These are phyloP conservation scores for Pouteria campechiana DNA, from an alignment of 179 eudicot species.

Conservation along the genomic window DNA sequence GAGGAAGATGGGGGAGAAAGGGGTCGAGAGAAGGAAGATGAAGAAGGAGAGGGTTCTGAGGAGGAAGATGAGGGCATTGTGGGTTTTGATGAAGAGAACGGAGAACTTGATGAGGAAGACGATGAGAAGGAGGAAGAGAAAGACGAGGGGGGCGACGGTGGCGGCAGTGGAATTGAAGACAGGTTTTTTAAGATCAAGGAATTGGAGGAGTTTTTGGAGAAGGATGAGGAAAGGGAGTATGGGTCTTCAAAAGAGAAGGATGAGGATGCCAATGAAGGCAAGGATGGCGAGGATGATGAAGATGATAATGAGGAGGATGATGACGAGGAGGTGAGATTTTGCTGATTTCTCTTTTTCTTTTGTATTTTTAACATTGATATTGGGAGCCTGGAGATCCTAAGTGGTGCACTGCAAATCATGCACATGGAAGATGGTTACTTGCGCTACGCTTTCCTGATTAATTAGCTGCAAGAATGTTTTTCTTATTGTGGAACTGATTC, in stretches of 20 bases:
- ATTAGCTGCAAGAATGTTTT: too few species aligned
- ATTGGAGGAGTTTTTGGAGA: slow-evolving; percentile 49
- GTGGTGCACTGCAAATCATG: too few species aligned
- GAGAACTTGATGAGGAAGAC: slow-evolving; percentile 16
- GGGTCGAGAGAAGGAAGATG: slow-evolving; percentile 2
- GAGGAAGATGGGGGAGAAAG: slow-evolving; percentile 5
- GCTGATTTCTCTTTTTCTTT: not conserved
- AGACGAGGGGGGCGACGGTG: slow-evolving; percentile 21
- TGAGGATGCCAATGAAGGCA: slow-evolving; percentile 11
- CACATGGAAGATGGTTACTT: too few species aligned
- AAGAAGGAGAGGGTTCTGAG: slow-evolving; percentile 2
- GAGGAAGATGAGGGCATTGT: slow-evolving; percentile 10
- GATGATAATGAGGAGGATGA: slow-evolving; percentile 17
- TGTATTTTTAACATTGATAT: not conserved
- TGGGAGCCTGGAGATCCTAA: not conserved
- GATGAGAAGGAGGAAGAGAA: slow-evolving; percentile 17
- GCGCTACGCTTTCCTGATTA: too few species aligned
- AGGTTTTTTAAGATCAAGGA: slow-evolving; percentile 68
- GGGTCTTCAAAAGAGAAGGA: slow-evolving; percentile 23
- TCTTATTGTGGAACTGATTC: too few species aligned
- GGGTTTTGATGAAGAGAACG: slow-evolving; percentile 11
- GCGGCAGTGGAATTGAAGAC: slow-evolving; percentile 49
- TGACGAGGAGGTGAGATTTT: slow-evolving; percentile 15
- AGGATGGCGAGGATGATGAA: slow-evolving; percentile 4
- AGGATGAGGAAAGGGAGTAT: slow-evolving; percentile 55